Evolutionary conservation across 1,139 yeast genomes (phyloP).

Genomic region (Meyerozyma carpophila): DNA sequence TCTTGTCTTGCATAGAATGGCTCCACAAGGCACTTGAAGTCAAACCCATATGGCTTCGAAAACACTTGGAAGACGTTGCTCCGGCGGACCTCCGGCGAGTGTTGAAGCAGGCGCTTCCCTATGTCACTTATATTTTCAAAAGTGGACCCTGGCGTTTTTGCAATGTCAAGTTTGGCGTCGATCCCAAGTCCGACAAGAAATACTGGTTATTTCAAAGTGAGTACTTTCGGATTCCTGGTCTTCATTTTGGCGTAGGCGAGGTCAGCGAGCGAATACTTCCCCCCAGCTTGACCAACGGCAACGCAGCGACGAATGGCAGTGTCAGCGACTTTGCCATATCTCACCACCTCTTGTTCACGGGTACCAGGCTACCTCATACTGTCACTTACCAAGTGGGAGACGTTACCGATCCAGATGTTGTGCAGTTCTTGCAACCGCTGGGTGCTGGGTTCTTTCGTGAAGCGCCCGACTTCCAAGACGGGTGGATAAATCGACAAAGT

Average conservation of each 20-base stretch:
- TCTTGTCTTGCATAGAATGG: constrained; percentile 48
- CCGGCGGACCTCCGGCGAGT: constrained; percentile 47
- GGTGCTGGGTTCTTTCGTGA: constrained; percentile 40
- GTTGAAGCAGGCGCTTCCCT: constrained; percentile 74
- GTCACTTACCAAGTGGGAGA: constrained; percentile 82
- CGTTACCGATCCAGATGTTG: constrained; percentile 60
- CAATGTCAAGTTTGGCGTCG: constrained; percentile 73
- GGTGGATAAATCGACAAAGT: constrained; percentile 70
- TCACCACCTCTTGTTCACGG: constrained; percentile 63
- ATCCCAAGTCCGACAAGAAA: constrained; percentile 55
- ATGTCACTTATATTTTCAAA: constrained; percentile 71
- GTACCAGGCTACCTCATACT: constrained; percentile 60
- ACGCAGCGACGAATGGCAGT: constrained; percentile 13
- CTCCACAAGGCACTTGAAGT: constrained; percentile 51
- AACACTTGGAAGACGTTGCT: constrained; percentile 60
- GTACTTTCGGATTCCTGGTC: constrained; percentile 58
- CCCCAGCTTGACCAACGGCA: constrained; percentile 12
- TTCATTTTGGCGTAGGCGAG: constrained; percentile 20
- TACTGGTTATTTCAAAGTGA: constrained; percentile 78
- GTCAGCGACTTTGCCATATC: constrained; percentile 28
- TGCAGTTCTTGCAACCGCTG: constrained; percentile 13
- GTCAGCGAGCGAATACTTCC: constrained; percentile 12
- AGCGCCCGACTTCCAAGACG: constrained; percentile 45
- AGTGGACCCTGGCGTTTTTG: constrained; percentile 96
- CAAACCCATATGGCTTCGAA: constrained; percentile 85